phyloP scores from a whole-genome alignment of 257 asterid species.

The Dorcoceras hygrometricum region DNA sequence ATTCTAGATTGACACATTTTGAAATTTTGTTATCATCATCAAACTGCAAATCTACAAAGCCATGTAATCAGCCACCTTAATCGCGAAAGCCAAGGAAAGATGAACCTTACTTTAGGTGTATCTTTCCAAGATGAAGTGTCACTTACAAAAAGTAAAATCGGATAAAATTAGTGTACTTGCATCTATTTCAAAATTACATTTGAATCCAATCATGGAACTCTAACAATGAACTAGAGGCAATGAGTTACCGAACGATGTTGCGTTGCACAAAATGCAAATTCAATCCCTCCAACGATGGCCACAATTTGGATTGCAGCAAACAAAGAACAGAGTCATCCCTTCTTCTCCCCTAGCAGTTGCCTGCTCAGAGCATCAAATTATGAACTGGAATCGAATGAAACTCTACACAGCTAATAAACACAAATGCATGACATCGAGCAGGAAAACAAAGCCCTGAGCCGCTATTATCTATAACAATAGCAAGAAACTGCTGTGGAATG shows the following conservation, averaged over 20 bases:
- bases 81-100: too few species aligned
- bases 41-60: too few species aligned
- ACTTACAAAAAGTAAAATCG: neutral
- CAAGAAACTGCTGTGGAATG: neutral
- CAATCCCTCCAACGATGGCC: constrained; percentile 94
- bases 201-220: neutral
- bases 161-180: neutral
- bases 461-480: too few species aligned
- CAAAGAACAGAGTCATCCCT: constrained; percentile 92
- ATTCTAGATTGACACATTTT: too few species aligned
- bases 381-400: neutral
- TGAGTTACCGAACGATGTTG: neutral
- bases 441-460: neutral
- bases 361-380: constrained; percentile 36
- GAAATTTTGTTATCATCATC: too few species aligned
- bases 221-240: neutral
- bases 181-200: neutral
- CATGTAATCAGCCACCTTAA: too few species aligned
- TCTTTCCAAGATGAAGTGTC: too few species aligned
- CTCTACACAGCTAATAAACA: neutral
- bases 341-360: constrained; percentile 96
- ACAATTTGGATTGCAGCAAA: constrained; percentile 93
- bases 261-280: neutral
- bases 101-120: too few species aligned
- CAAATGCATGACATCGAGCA: neutral